phyloP scores from a whole-genome alignment of 2,329 filamentous ascomycete genomes.

The Xylariaceae sp. region DNA sequence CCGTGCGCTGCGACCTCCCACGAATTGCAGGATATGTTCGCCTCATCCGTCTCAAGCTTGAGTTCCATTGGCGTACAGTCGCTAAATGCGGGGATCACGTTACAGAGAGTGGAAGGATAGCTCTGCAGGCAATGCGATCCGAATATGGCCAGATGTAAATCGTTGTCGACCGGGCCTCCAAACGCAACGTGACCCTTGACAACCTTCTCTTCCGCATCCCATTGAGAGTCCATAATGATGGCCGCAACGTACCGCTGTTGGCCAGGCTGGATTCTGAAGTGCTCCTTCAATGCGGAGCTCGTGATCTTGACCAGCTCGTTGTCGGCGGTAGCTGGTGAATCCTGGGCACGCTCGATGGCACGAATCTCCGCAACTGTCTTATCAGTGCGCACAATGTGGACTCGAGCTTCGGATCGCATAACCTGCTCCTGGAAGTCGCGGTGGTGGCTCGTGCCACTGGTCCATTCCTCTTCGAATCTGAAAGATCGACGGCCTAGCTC shows the following conservation, averaged over 20 bases:
- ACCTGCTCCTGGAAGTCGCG: conserved; percentile 65
- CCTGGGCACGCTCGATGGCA: conserved; percentile 70
- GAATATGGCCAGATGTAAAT: conserved; percentile 79
- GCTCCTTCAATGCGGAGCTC: conserved; percentile 66
- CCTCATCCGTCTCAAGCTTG: conserved; percentile 75
- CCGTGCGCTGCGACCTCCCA: conserved; percentile 96
- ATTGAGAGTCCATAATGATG: conserved; percentile 80
- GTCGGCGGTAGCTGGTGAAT: conserved; percentile 61
- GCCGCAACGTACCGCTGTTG: conserved; percentile 87
- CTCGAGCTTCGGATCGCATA: conserved; percentile 84
- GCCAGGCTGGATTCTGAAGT: conserved; percentile 69
- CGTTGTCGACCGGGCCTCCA: conserved; percentile 66
- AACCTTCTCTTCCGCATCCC: conserved; percentile 66
- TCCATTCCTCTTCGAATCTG: conserved; percentile 93
- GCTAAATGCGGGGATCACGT: conserved; percentile 80
- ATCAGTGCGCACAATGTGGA: conserved; percentile 77
- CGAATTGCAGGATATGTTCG: conserved; percentile 77
- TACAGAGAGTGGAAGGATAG: conserved; percentile 83
- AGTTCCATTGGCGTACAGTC: conserved; percentile 89
- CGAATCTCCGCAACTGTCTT: conserved; percentile 82
- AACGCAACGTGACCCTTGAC: conserved; percentile 79
- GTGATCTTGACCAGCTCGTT: conserved; percentile 74
- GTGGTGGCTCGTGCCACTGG: conserved; percentile 70
- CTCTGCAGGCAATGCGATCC: conserved; percentile 89
- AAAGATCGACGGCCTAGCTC: conserved; percentile 81